Evolutionary conservation across 1,284 basidiomycete species (phyloP), one percentile per base, ranked within the genome.

Genomic region (Tilletia caries): DNA sequence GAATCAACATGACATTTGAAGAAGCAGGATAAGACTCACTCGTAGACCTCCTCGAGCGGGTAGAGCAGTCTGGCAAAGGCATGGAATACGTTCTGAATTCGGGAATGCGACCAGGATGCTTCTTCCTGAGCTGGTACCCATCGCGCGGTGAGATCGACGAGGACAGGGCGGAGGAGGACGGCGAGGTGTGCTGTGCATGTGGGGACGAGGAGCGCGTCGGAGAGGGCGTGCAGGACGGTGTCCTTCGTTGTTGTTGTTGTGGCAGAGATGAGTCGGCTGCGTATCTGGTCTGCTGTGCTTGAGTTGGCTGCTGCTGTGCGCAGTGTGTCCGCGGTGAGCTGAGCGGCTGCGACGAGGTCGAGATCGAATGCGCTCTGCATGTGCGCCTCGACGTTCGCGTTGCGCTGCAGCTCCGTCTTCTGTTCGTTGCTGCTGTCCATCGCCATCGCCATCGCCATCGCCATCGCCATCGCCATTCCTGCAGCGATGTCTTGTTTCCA

Each of bases 121-220:
- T 37, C 67, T 64, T n/a, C 68, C 70, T 33, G 67, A 58, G 32
- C 73, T 65, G 10, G 75, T 71, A 37, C 76, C 75, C 29, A 75
- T 70, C 79, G 67, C 1, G 76, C 75, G 23, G 75, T 70, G 5
- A 85, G 72, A n/a, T 83, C 80, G 27, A 75, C 32, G 20, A 82
- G 75, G 15, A 83, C 20, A 2, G 83, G 81, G 33, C 79, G 73
- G 71, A 81, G 83, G 0, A 71, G 68, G 5, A 76, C 68, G 18
- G 80, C 75, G 20, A 84, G 74, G 10, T 67, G 66, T 23, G 75
- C 23, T 0, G 81, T 80, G 62, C 79, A 71, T 0, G 67, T 62
- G 0, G 80, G 79, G 18, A 73, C 68, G 58, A 83, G 70, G 0
- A 83, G 75, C 13, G 84, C 71, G 8, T 71, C 66, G 1, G 79